These are phyloP conservation scores for Prunus mume DNA, from an alignment of 306 rosid genomes.

Conservation along the genomic window DNA sequence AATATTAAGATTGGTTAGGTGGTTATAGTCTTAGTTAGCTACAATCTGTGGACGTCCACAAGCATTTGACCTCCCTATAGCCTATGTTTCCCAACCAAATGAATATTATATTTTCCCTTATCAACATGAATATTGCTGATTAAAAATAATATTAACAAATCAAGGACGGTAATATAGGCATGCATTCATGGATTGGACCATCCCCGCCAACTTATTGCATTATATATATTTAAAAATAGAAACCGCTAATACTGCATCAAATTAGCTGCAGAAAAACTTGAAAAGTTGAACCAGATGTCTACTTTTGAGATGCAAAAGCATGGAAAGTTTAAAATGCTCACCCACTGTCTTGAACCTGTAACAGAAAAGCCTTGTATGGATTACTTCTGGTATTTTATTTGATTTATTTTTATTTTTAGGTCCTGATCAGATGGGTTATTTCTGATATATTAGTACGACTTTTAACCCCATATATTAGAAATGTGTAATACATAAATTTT, in stretches of 20 bases:
- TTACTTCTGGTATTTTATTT: too few relatives aligned
- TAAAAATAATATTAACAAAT: not conserved
- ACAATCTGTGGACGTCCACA: not conserved
- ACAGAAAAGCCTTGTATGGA: too few relatives aligned
- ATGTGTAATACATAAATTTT: too few relatives aligned
- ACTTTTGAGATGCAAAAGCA: not conserved
- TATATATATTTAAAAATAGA: too few relatives aligned
- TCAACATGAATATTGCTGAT: not conserved
- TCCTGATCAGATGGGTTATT: too few relatives aligned
- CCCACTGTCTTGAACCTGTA: too few relatives aligned
- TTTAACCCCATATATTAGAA: too few relatives aligned
- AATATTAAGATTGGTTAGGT: conserved; percentile 20
- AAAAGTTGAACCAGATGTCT: not conserved
- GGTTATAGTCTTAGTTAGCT: conserved; percentile 1
- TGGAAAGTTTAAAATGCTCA: not conserved
- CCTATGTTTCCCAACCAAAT: conserved; percentile 17
- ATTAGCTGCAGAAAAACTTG: not conserved
- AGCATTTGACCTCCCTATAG: not conserved
- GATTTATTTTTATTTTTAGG: too few relatives aligned
- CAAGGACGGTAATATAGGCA: not conserved
- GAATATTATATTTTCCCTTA: not conserved
- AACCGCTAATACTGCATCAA: not conserved
- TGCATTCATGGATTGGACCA: not conserved
- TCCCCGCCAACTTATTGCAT: too few relatives aligned
- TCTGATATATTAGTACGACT: too few relatives aligned